A percentile compares a stretch with the other conserved stretches of the same genome.
Conservation (phyloP, 1,139 yeast genomes). For the Pichia sp. region DNA sequence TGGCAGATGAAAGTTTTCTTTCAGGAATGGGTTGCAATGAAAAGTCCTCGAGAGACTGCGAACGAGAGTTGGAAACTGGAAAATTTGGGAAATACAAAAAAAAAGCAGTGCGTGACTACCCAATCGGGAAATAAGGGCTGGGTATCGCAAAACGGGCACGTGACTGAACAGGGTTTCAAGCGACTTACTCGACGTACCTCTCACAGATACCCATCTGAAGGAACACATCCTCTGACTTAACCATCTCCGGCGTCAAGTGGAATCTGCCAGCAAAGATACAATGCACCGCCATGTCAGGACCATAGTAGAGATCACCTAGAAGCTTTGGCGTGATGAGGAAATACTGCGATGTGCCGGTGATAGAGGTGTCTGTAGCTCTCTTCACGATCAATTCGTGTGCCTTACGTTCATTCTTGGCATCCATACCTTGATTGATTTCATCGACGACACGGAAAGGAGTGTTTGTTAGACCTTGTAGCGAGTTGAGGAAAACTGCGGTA, state of each 20-base stretch:
- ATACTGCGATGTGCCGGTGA: conserved; percentile 48
- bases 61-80: background rate
- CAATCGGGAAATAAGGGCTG: background rate
- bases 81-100: background rate
- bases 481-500: conserved; percentile 83
- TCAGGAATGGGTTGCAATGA: no score
- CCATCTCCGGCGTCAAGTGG: no score
- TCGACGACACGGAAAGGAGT: conserved; percentile 96
- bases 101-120: background rate
- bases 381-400: conserved; percentile 85
- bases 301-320: conserved; percentile 70
- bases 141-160: no score
- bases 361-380: conserved; percentile 57
- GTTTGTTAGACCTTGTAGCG: conserved; percentile 81
- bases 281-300: conserved; percentile 77
- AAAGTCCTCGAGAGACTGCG: no score
- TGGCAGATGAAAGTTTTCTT: no score
- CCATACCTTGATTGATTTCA: conserved; percentile 99
- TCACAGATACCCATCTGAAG: background rate
- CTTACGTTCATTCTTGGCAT: conserved; percentile 80
- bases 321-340: conserved; percentile 91
- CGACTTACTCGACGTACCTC: background rate
- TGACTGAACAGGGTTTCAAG: no score
- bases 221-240: background rate
- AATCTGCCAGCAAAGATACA: conserved; percentile 71